These are phyloP conservation scores for Dendrobium nobile DNA, from an alignment of 106 monocot species.

Conservation along the genomic window DNA sequence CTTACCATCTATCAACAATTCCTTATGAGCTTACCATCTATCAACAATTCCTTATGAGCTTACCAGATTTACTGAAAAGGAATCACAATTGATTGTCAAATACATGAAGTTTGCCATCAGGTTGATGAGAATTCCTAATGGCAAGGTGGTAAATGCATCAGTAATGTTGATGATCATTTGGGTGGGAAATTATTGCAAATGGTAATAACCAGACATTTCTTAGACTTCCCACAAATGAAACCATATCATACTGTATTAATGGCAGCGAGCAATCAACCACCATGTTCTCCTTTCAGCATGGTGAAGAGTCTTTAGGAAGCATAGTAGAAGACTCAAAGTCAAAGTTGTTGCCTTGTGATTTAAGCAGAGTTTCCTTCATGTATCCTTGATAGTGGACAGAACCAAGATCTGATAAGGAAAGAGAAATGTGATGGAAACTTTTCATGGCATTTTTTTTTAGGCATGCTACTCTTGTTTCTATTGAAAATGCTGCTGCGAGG, in stretches of 20 bases:
- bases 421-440: slow-evolving; percentile 11
- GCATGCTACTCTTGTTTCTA: slow-evolving; percentile 74
- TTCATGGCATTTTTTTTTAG: slow-evolving; percentile 62
- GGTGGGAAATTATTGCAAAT: slow-evolving; percentile 46
- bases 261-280: not conserved
- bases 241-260: not conserved
- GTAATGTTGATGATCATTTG: slow-evolving; percentile 60
- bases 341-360: slow-evolving; percentile 7
- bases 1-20: too few species aligned
- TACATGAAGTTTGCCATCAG: too few species aligned
- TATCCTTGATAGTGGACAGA: slow-evolving; percentile 65
- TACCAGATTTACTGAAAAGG: too few species aligned
- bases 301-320: not conserved
- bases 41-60: too few species aligned
- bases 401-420: slow-evolving; percentile 10
- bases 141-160: slow-evolving; percentile 65
- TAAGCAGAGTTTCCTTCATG: slow-evolving; percentile 45
- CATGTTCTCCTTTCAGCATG: not conserved
- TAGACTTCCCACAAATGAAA: slow-evolving; percentile 4
- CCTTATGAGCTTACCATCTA: too few species aligned
- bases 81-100: too few species aligned
- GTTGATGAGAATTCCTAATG: too few species aligned
- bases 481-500: slow-evolving; percentile 67
- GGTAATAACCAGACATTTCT: slow-evolving; percentile 38
- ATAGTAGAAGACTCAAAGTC: not conserved